phyloP scores from a whole-genome alignment of 2,329 filamentous ascomycete species.

The Rutstroemia sp. region DNA sequence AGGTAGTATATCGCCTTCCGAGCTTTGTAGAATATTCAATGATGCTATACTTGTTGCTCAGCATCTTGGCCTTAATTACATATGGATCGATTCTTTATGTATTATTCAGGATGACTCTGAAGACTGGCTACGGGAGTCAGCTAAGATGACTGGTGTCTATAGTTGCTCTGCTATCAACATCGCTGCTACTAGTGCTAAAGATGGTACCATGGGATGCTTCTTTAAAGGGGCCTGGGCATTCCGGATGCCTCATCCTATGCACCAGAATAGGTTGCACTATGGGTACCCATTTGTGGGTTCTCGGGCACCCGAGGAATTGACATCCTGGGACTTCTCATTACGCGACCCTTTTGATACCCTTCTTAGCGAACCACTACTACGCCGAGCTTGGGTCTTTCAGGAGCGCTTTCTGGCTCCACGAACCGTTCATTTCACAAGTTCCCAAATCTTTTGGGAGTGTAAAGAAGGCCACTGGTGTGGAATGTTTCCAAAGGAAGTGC shows the following conservation, averaged over 20 bases:
- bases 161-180: neutral
- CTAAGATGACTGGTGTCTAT: neutral
- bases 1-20: neutral
- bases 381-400: neutral
- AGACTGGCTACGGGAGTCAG: neutral
- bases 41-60: neutral
- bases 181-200: neutral
- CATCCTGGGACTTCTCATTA: neutral
- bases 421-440: neutral
- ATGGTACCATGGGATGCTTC: neutral
- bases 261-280: too few relatives aligned
- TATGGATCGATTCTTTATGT: neutral
- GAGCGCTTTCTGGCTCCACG: neutral
- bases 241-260: neutral
- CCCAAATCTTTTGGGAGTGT: neutral
- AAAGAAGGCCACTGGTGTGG: neutral
- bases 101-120: neutral
- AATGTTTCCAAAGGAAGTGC: neutral
- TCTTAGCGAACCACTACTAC: neutral
- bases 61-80: neutral
- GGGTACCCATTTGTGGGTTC: too few relatives aligned
- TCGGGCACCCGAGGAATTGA: too few relatives aligned
- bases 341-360: neutral
- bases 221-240: neutral
- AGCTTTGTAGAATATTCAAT: neutral